A percentile compares a stretch with the other conserved stretches of the same genome.
These are phyloP conservation scores for Globisporangium nagaii DNA, from an alignment of 352 stramenopile species.

Conservation along the genomic window DNA sequence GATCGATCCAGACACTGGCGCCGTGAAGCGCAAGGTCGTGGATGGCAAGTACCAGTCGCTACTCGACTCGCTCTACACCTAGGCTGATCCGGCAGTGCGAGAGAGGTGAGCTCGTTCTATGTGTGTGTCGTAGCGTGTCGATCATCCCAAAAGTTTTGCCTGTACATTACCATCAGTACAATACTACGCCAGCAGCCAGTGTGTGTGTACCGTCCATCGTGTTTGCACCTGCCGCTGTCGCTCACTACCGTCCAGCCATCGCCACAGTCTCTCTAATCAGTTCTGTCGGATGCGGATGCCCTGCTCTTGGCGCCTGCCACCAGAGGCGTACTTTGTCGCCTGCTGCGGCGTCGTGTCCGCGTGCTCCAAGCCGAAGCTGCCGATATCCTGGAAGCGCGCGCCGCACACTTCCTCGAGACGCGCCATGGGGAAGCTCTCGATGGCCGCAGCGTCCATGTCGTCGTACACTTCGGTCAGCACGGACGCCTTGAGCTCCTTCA, in stretches of 20 bases:
- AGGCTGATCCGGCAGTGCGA: too few relatives aligned
- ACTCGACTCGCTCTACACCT: conserved; percentile 72
- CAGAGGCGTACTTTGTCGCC: conserved; percentile 15
- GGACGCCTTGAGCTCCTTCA: conserved; percentile 76
- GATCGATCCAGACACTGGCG: conserved; percentile 57
- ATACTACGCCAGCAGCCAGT: conserved; percentile 6
- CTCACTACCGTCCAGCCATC: too few relatives aligned
- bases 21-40: conserved; percentile 54
- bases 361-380: conserved; percentile 68
- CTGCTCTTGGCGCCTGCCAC: conserved; percentile 56
- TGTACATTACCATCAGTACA: conserved; percentile 22
- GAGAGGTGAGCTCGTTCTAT: neutral
- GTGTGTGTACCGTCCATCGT: neutral
- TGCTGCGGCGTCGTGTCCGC: conserved; percentile 32
- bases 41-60: conserved; percentile 71
- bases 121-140: too few relatives aligned
- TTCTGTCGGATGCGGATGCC: conserved; percentile 83
- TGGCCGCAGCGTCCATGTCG: conserved; percentile 51
- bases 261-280: conserved; percentile 17
- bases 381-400: conserved; percentile 42
- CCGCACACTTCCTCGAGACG: conserved; percentile 58
- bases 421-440: conserved; percentile 54
- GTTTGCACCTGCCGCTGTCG: neutral
- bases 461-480: conserved; percentile 43
- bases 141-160: too few relatives aligned